These are phyloP conservation scores for Lasiosphaeria ovina DNA, from an alignment of 495 filamentous ascomycete genomes.

Conservation along the genomic window DNA sequence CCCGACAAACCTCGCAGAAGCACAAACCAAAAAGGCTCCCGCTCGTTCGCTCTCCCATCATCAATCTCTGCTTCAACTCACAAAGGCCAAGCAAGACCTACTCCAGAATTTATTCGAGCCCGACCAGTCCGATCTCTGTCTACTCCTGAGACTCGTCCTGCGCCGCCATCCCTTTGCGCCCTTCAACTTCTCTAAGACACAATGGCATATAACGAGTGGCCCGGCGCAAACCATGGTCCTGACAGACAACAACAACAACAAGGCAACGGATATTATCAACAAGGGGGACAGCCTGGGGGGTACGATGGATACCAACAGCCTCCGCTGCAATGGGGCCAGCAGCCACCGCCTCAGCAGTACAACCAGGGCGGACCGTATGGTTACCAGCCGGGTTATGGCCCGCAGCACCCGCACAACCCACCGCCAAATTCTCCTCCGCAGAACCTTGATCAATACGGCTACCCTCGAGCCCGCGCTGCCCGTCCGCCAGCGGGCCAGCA, in stretches of 20 bases:
- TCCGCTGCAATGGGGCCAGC: constrained; percentile 19
- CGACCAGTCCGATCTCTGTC: too few relatives aligned
- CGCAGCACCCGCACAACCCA: constrained; percentile 31
- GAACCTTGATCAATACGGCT: constrained; percentile 38
- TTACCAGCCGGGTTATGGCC: constrained; percentile 10
- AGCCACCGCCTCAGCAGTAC: neutral
- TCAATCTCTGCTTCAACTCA: constrained; percentile 18
- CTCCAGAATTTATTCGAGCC: too few relatives aligned
- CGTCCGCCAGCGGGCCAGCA: constrained; percentile 45
- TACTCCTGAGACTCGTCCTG: too few relatives aligned
- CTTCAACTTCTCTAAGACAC: too few relatives aligned
- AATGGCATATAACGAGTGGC: too few relatives aligned
- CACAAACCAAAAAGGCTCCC: neutral
- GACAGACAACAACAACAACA: constrained; percentile 23
- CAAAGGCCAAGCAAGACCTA: neutral
- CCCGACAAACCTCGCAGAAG: neutral
- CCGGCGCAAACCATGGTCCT: neutral
- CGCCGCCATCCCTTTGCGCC: too few relatives aligned
- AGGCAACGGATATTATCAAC: neutral
- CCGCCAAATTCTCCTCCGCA: constrained; percentile 37
- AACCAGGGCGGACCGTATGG: neutral
- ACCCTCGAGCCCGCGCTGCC: constrained; percentile 32
- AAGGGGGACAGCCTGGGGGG: constrained; percentile 11
- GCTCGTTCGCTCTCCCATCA: neutral
- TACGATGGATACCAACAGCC: constrained; percentile 32